Base-by-base conservation (phyloP, 257 asterid genomes). In the Sherardia arvensis region DNA sequence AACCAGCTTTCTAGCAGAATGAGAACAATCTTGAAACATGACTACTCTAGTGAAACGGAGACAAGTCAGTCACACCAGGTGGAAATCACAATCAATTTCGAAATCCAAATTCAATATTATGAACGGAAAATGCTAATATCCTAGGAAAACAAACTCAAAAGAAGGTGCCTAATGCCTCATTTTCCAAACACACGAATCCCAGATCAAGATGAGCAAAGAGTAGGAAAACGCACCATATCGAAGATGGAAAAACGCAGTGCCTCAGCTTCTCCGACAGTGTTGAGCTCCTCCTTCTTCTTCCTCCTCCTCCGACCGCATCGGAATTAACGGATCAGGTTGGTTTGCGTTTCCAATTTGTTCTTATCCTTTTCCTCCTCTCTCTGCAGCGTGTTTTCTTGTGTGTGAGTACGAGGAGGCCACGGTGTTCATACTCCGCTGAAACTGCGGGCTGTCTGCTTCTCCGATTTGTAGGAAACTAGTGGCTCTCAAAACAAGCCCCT, bases 401-500 rank as follows among this genome's bases (percentile, higher is more conserved):
- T 25, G 18, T 25, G 74, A 55, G 67, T 25, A 55, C 67, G 77
- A 48, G 71, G 69, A 59, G 61, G 74, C 60, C 67, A 56, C 78
- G 66, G 62, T 68, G 73, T 61, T 68, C 70, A 74, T 40, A 64
- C 20, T 32, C 48, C 65, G 75, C 95, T 79, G 62, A 60, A 78
- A 67, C 74, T 75, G 71, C 88, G 95, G 95, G 79, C 78, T 85
- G 53, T 69, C 84, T 69, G 61, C 68, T 64, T 76, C 78, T 75
- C 75, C 77, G 71, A 53, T 67, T 76, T 69, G 66, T 72, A 70
- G 85, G 77, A 75, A 75, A 79, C 67, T 84, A 61, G 86, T 77
- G 92, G 92, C 78, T 78, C 48, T 30, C 34, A 30, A 36, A 32
- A 69, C 25, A 20, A 12, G 21, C 26, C 67, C 47, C n/a, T 30